These are phyloP conservation scores for Croton laevigatus DNA, from an alignment of 441 rosid species.

Conservation along the genomic window DNA sequence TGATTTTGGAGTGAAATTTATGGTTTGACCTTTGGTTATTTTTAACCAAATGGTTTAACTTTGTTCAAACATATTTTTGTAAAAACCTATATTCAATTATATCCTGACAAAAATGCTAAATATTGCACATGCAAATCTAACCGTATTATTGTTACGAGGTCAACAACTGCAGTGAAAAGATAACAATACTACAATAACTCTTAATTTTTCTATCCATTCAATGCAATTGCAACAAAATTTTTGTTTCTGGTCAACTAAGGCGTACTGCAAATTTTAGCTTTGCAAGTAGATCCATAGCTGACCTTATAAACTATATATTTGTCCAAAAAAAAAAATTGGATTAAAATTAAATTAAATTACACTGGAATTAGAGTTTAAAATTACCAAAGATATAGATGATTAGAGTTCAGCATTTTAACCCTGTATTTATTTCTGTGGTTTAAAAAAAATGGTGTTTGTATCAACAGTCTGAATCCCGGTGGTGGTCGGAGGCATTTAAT, in stretches of 20 bases:
- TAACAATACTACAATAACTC: neutral
- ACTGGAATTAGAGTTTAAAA: neutral
- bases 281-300: neutral
- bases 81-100: too few species aligned
- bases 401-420: neutral
- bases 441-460: neutral
- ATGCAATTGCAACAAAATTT: neutral
- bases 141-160: neutral
- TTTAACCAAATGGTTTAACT: too few species aligned
- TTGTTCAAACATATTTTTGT: too few species aligned
- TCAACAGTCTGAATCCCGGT: neutral
- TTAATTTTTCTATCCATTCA: neutral
- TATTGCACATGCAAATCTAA: neutral
- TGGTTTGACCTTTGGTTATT: too few species aligned
- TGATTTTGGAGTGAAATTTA: too few species aligned
- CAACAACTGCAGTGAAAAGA: too few species aligned
- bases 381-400: neutral
- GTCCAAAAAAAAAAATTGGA: neutral
- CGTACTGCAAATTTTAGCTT: neutral
- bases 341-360: neutral
- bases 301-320: neutral
- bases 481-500: conserved; percentile 3
- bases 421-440: neutral
- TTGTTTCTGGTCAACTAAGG: neutral
- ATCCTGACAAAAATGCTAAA: too few species aligned